Base-by-base conservation (phyloP, 495 filamentous ascomycete species). In the Ramalina peruviana region DNA sequence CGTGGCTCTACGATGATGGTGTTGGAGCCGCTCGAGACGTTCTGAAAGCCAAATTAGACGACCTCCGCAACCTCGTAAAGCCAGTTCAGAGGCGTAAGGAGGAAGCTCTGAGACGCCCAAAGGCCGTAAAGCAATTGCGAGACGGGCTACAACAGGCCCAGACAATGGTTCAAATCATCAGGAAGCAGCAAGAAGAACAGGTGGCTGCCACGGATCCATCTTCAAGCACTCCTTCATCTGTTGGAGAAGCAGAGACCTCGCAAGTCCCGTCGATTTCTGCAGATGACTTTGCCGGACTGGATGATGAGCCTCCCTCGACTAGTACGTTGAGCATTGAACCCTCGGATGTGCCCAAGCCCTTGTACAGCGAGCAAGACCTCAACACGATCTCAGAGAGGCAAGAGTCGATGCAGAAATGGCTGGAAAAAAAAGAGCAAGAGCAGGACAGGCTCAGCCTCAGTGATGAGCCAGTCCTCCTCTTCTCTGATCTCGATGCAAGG, bases 1-100 rank as follows among this genome's bases (percentile, higher is more conserved):
- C 94, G 36, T 97, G 92, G 90, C 76, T 98, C 30, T 94, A 94
- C 61, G 83, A 74, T 36, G 86, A 89, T 46, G 88, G 90, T 40
- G 79, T 76, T 6, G 76, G 85, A 46, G 88, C 92, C 0, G 67
- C 23, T 38, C 52, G 55, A 13, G 55, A 58, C 25, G 27, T 43
- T 4, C 49, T 60, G 26, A 58, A 58, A 45, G 25, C 39, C 36
- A 48, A 48, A 36, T 40, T 83, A 72, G 54, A 94, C 84, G 45
- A 83, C 75, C 33, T 75, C 64, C 16, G 83, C 79, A 4, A 81
- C 73, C 45, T 73, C 66, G 36, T 65, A 61, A 55, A 87, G 80
- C 36, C 83, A 74, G 50, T 75, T 67, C 21, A 74, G 40, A 70
- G 68, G 54, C 71, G 82, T 33, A 73, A 74, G 30, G 72, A 76